Base-by-base conservation (phyloP, 1,139 yeast species). In the Spathaspora sp. region DNA sequence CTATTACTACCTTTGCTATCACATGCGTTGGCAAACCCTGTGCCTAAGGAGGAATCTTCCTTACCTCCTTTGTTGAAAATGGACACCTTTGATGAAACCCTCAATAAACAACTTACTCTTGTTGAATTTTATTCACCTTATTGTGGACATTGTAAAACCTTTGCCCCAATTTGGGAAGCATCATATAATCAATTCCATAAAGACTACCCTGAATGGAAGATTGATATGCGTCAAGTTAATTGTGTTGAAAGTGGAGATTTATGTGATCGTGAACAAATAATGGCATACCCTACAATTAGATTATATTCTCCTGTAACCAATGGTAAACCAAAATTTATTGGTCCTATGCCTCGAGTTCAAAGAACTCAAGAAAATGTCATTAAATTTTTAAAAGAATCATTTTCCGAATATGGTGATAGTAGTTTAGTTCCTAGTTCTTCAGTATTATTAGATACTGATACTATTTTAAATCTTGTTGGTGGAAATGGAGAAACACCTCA, bases 221-320 rank as follows among this genome's bases (percentile, higher is more conserved):
- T 84, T 26, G 70, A 70, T 11, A 80, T 86, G 78, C 70, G 76
- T 47, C 93, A 86, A 58, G 91, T 86, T 18, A 79, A 86, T 59
- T 87, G 95, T 67, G 72, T 84, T 17, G 84, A 76, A 43, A 78
- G 81, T 60, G 91, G 90, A 9, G 93, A 86, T 60, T 68, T 86
- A 44, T 86, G 95, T 63, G 74, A 68, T 13, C 66, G 81, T 23
- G 89, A 87, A 62, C 71, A 72, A 9, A 75, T 87, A 39, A 59
- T 51, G 16, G 71, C 68, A 27, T 86, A 76, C 56, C 95, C 95
- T 9, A 68, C 70, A 40, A 64, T 86, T 34, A 67, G 85, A 48
- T 65, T 86, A 8, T 86, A 86, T 60, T 79, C 81, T 1, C 86
- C 89, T 0, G 67, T 67, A 16, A 55, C 52, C 34, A 64, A 66